A percentile compares a stretch with the other conserved stretches of the same genome.
phyloP scores from a whole-genome alignment of 441 rosid species.

The Croton laevigatus region DNA sequence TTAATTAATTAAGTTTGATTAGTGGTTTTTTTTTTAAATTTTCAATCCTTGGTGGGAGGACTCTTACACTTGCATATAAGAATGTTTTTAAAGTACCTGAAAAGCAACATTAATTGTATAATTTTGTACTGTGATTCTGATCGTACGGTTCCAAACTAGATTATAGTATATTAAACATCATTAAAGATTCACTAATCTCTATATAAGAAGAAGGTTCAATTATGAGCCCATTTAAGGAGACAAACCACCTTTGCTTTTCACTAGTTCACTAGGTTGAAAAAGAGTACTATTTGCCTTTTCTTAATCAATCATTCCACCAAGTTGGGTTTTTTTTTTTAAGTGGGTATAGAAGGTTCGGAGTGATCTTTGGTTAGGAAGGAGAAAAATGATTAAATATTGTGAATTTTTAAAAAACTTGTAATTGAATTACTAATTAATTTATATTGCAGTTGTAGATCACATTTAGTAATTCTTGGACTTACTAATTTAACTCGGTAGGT shows the following conservation, averaged over 20 bases:
- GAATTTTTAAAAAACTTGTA: no score
- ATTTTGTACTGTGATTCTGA: constrained; percentile 17
- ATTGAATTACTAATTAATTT: no score
- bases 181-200: constrained; percentile 16
- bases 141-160: constrained; percentile 23
- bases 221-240: constrained; percentile 32
- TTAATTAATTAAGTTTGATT: neutral
- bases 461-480: no score
- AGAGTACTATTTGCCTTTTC: constrained; percentile 14
- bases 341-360: constrained; percentile 25
- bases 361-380: no score
- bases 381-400: no score
- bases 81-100: constrained; percentile 8
- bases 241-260: constrained; percentile 29
- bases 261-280: constrained; percentile 22
- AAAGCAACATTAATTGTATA: constrained; percentile 13
- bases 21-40: constrained; percentile 1
- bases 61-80: neutral
- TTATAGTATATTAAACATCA: neutral
- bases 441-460: no score
- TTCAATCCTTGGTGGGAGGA: constrained; percentile 16
- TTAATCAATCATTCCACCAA: constrained; percentile 2
- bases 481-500: no score
- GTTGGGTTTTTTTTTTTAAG: neutral
- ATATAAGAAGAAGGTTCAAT: constrained; percentile 21